Conservation (phyloP, 768 basidiomycete species). For the Boletus pseudo-olivaceus region DNA sequence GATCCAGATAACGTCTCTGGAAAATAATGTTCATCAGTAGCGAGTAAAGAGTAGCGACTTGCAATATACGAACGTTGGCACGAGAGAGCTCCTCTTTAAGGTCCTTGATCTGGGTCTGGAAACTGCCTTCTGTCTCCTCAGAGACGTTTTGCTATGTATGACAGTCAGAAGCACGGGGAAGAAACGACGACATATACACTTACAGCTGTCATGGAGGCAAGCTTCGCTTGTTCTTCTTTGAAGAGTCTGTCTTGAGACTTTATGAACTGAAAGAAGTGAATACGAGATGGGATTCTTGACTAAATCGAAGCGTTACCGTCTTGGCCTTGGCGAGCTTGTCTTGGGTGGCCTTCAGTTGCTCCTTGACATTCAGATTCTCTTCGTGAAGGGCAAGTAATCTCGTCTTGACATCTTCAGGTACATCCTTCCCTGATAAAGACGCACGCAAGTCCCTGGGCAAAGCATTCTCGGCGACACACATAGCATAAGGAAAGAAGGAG, state of each 20-base stretch:
- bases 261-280: slow-evolving; percentile 64
- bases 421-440: slow-evolving; percentile 69
- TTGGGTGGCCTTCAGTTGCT: slow-evolving; percentile 62
- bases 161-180: slow-evolving; percentile 6
- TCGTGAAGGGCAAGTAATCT: slow-evolving; percentile 73
- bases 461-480: not conserved
- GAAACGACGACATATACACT: slow-evolving; percentile 16
- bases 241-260: slow-evolving; percentile 88
- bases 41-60: not conserved
- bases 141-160: slow-evolving; percentile 43
- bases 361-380: slow-evolving; percentile 68
- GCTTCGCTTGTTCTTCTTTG: slow-evolving; percentile 72
- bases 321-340: slow-evolving; percentile 82
- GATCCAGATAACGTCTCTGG: slow-evolving; percentile 52
- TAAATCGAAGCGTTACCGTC: slow-evolving; percentile 41
- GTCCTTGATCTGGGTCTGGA: slow-evolving; percentile 61
- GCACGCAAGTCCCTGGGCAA: slow-evolving; percentile 69
- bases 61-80: slow-evolving; percentile 43
- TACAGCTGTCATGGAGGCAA: slow-evolving; percentile 45
- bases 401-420: slow-evolving; percentile 80
- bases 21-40: slow-evolving; percentile 1
- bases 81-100: slow-evolving; percentile 61
- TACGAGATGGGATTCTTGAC: not conserved
- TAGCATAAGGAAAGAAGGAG: slow-evolving; percentile 6
- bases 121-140: slow-evolving; percentile 69